Evolutionary conservation across 148 eudicot species (phyloP).

Genomic region (Euryodendron excelsum): DNA sequence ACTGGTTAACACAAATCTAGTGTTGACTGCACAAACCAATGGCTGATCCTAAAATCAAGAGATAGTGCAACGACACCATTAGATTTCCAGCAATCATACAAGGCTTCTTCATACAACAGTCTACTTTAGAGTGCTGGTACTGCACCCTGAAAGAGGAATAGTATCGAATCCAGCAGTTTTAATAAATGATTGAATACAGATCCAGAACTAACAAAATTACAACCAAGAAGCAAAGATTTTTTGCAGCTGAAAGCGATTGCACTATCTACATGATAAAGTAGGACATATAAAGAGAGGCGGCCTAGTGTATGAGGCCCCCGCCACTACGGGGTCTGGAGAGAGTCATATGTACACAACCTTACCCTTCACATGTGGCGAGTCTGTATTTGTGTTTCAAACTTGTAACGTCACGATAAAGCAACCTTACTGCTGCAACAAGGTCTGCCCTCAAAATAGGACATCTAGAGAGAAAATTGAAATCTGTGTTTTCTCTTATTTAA

Average conservation of each 20-base stretch:
- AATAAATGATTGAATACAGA: not conserved
- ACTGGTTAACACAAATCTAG: not conserved
- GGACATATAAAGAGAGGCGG: not conserved
- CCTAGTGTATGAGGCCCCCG: too few species aligned
- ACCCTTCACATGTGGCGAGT: too few species aligned
- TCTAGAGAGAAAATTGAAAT: not conserved
- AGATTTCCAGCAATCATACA: not conserved
- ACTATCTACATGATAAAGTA: not conserved
- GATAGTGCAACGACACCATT: not conserved
- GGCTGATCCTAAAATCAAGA: not conserved
- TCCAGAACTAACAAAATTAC: not conserved
- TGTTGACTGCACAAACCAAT: not conserved
- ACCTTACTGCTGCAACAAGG: not conserved
- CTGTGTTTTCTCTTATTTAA: slow-evolving; percentile 13
- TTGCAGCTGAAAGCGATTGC: not conserved
- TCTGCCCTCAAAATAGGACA: not conserved
- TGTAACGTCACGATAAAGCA: not conserved
- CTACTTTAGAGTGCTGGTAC: not conserved
- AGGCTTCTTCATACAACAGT: not conserved
- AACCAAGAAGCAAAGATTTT: not conserved
- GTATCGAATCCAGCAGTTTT: not conserved
- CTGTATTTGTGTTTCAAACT: too few species aligned
- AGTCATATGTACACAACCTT: too few species aligned
- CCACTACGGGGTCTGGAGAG: too few species aligned
- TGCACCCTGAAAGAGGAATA: not conserved